Evolutionary conservation across 257 asterid genomes (phyloP), one percentile per base, ranked within the genome.

Genomic region (Anisodus tanguticus): DNA sequence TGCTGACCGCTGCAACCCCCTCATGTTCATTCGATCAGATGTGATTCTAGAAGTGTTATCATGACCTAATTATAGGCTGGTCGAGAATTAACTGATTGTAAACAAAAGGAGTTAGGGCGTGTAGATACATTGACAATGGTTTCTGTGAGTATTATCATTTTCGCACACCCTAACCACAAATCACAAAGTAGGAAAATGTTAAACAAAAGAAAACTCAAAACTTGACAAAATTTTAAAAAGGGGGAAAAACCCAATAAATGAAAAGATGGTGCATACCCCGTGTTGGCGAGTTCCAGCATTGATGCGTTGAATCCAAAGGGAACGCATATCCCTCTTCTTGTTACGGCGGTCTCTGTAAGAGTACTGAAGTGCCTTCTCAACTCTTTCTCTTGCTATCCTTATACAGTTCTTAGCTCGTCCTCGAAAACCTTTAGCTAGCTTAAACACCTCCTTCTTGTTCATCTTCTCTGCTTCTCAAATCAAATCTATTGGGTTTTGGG

Each of bases 221-320:
- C 26, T 22, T 22, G 26, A 22, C 26, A 68, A 22, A 22, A 22
- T 22, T 22, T 22, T 22, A 53, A 5, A 39, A 16, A 69, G 8
- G 3, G 9, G 10, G 2, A 0, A 11, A 74, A 19, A 1, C 35
- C 35, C 35, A 31, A 31, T 31, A 31, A 31, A 31, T 31, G 35
- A 31, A 31, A 31, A 31, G 35, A 41, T 58, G 35, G 22, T 37
- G 82, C 87, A 62, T 86, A 91, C 98, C 31, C 98, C 97, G 45
- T 93, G 93, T 85, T 90, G 95, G 9, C 98, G 95, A 67, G 95
- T 93, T 76, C 98, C 99, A 22, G 98, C 99, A 85, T 95, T 95
- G 88, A 95, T 94, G 62, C 98, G 91, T 85, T 94, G 94, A 90
- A 95, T 94, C 99, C 98, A 95, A 26, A 93, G 98, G 63, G 93